Evolutionary conservation across 2,329 filamentous ascomycete species (phyloP).

Genomic region (Hypoxylon sp.): DNA sequence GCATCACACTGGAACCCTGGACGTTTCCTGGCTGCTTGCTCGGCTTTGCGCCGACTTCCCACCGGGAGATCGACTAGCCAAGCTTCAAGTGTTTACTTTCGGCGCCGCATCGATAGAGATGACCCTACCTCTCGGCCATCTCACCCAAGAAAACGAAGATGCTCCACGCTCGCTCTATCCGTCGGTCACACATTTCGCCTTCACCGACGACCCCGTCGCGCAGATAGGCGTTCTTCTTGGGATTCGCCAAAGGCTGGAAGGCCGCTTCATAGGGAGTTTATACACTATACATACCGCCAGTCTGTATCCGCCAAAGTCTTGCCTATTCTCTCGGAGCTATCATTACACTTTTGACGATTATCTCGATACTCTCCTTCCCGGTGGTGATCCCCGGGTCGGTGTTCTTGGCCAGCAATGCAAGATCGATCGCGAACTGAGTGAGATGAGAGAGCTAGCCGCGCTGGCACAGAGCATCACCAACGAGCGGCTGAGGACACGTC

Average conservation of each 20-base stretch:
- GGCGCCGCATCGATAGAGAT: constrained; percentile 59
- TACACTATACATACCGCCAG: constrained; percentile 54
- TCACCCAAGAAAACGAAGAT: constrained; percentile 17
- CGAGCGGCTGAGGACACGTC: constrained; percentile 39
- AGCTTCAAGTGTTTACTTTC: constrained; percentile 63
- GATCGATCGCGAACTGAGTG: constrained; percentile 60
- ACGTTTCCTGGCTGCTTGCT: constrained; percentile 56
- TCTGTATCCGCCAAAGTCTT: constrained; percentile 33
- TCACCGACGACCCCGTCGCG: constrained; percentile 57
- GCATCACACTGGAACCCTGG: constrained; percentile 59
- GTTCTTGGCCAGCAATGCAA: constrained; percentile 56
- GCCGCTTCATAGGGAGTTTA: constrained; percentile 59
- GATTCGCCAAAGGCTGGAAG: constrained; percentile 56
- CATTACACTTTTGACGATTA: constrained; percentile 56
- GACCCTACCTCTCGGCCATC: constrained; percentile 53
- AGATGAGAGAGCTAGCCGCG: constrained; percentile 60
- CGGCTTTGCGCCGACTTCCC: constrained; percentile 59
- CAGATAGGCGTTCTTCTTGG: constrained; percentile 57
- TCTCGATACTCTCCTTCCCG: constrained; percentile 57
- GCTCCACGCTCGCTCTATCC: constrained; percentile 25
- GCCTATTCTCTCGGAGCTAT: constrained; percentile 32
- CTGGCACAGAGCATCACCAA: constrained; percentile 55
- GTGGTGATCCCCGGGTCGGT: constrained; percentile 43
- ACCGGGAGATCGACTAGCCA: constrained; percentile 53
- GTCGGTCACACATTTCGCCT: constrained; percentile 45